Percentiles rank a stretch among this genome's conserved stretches.
Conservation (phyloP, 371 early-diverging fungal genomes). For the Parasitella parasitica region DNA sequence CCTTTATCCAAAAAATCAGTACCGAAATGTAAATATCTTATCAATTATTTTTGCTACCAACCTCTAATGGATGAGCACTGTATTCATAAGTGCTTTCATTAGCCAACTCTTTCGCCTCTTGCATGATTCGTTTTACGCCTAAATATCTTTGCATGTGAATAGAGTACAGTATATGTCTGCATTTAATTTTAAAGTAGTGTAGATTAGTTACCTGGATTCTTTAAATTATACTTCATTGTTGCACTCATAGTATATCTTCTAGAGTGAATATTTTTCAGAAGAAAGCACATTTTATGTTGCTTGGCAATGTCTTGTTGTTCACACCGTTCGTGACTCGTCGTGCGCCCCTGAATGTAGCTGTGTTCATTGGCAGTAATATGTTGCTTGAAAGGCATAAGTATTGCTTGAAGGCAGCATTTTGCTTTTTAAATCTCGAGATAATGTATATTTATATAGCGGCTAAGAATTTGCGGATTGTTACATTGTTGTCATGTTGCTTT, state of each 20-base stretch:
- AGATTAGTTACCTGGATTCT: constrained; percentile 19
- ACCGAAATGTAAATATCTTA: neutral
- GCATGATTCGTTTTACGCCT: constrained; percentile 71
- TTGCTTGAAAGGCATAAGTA: too few species aligned
- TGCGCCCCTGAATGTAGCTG: neutral
- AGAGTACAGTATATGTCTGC: too few species aligned
- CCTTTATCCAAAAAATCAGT: neutral
- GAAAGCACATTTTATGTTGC: too few species aligned
- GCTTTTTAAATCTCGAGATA: too few species aligned
- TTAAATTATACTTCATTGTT: constrained; percentile 15
- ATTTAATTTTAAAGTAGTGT: too few species aligned
- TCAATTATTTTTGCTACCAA: constrained; percentile 13
- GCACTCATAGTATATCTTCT: too few species aligned
- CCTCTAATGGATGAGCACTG: constrained; percentile 64
- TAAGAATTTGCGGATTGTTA: too few species aligned
- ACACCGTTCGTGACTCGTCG: neutral
- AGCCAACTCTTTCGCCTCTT: constrained; percentile 65
- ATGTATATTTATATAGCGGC: too few species aligned
- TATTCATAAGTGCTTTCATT: constrained; percentile 55
- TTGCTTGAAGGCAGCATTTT: too few species aligned
- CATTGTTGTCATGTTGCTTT: too few species aligned
- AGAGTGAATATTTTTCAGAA: too few species aligned
- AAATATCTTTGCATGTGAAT: neutral
- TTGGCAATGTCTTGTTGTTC: neutral
- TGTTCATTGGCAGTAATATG: too few species aligned